A percentile compares a stretch with the other conserved stretches of the same genome.
phyloP scores from a whole-genome alignment of 2,329 filamentous ascomycete genomes.

The Samsoniella hepiali region DNA sequence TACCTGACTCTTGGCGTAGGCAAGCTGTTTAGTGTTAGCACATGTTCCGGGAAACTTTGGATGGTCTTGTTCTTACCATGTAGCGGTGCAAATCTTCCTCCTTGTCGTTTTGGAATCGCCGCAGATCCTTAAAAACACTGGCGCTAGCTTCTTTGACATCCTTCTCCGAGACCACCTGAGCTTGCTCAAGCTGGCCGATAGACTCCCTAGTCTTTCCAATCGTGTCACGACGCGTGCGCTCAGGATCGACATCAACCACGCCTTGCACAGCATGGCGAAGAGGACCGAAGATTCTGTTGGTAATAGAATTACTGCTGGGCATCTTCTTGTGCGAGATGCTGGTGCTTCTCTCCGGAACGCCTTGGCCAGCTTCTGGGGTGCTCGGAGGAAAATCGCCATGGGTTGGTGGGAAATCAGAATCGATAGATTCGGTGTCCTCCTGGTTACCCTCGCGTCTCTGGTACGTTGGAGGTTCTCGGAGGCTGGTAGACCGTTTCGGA shows the following conservation, averaged over 20 bases:
- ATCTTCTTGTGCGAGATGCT: slow-evolving; percentile 68
- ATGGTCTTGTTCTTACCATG: slow-evolving; percentile 66
- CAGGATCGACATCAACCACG: slow-evolving; percentile 93
- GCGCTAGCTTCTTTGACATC: slow-evolving; percentile 91
- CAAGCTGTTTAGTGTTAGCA: slow-evolving; percentile 57
- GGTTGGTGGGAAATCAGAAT: slow-evolving; percentile 92
- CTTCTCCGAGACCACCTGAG: slow-evolving; percentile 79
- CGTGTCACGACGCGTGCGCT: slow-evolving; percentile 84
- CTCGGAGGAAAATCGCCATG: slow-evolving; percentile 66
- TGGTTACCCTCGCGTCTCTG: slow-evolving; percentile 54
- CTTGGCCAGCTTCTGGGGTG: slow-evolving; percentile 72
- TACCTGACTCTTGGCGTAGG: slow-evolving; percentile 87
- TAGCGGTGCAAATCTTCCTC: slow-evolving; percentile 91
- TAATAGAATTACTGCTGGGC: slow-evolving; percentile 84
- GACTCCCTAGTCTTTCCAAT: slow-evolving; percentile 95
- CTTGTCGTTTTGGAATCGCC: slow-evolving; percentile 91
- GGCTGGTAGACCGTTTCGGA: slow-evolving; percentile 61
- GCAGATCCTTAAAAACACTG: slow-evolving; percentile 84
- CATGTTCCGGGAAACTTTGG: neutral
- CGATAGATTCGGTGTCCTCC: slow-evolving; percentile 85
- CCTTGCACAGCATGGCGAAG: slow-evolving; percentile 95
- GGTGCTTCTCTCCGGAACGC: slow-evolving; percentile 54
- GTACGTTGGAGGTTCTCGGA: slow-evolving; percentile 48
- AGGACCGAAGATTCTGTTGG: slow-evolving; percentile 89
- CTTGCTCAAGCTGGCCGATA: slow-evolving; percentile 82